Evolutionary conservation across 768 basidiomycete genomes (phyloP).

Genomic region (Amanita polypyramis): DNA sequence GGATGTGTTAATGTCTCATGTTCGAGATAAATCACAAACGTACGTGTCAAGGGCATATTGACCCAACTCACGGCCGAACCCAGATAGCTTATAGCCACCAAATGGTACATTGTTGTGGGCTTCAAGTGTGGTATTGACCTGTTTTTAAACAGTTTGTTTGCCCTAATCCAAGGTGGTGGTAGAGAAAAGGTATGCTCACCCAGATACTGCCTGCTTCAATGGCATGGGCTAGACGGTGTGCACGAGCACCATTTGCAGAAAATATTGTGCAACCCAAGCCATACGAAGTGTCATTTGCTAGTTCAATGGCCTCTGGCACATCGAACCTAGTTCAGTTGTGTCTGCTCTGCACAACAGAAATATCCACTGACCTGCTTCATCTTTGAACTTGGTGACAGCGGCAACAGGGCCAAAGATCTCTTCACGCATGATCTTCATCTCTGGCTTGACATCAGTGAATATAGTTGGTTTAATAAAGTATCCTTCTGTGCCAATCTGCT

Average conservation of each 20-base stretch:
- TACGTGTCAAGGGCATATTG: conserved; percentile 19
- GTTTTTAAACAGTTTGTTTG: neutral
- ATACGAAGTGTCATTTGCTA: conserved; percentile 60
- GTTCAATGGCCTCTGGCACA: conserved; percentile 30
- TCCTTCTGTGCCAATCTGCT: conserved; percentile 46
- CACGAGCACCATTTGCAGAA: conserved; percentile 41
- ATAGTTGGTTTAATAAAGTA: conserved; percentile 66
- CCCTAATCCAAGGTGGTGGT: neutral
- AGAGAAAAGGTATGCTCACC: conserved; percentile 16
- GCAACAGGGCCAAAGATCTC: conserved; percentile 76
- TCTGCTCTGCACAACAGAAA: neutral
- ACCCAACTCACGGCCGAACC: conserved; percentile 17
- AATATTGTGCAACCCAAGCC: conserved; percentile 65
- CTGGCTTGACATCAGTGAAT: conserved; percentile 48
- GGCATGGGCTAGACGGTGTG: conserved; percentile 32
- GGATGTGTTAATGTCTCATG: neutral
- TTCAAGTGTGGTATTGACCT: conserved; percentile 15
- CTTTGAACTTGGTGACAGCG: conserved; percentile 60
- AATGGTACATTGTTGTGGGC: conserved; percentile 14
- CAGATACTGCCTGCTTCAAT: conserved; percentile 61
- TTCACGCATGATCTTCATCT: conserved; percentile 60
- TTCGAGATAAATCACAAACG: neutral
- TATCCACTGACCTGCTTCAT: conserved; percentile 27
- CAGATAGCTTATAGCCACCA: conserved; percentile 14
- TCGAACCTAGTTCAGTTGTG: neutral